These are phyloP conservation scores for Hericium erinaceus DNA, from an alignment of 768 basidiomycete species.

Conservation along the genomic window DNA sequence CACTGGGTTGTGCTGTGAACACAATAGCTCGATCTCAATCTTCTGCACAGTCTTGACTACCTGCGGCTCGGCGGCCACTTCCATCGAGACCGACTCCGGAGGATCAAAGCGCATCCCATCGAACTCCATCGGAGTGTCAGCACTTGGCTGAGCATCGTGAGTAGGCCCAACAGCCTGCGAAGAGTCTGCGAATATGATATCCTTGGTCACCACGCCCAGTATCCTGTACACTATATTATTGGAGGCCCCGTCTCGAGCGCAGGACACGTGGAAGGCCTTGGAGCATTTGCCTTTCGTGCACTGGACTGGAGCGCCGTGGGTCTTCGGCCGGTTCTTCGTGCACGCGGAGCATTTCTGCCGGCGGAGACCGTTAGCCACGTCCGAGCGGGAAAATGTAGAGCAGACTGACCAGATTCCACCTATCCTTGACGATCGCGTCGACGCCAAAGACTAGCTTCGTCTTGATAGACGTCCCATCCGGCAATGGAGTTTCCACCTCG, in stretches of 20 bases:
- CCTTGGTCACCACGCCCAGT: conserved; percentile 68
- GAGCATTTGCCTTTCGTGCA: conserved; percentile 93
- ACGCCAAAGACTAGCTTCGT: conserved; percentile 71
- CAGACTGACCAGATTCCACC: conserved; percentile 80
- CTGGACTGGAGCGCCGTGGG: conserved; percentile 79
- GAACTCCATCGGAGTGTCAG: conserved; percentile 23
- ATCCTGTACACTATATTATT: conserved; percentile 51
- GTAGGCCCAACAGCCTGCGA: conserved; percentile 9
- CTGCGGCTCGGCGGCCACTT: conserved; percentile 8
- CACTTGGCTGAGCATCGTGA: background rate
- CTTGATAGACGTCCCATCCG: conserved; percentile 26
- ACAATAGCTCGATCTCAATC: conserved; percentile 65
- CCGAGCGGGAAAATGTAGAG: background rate
- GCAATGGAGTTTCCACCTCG: conserved; percentile 35
- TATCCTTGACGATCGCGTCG: conserved; percentile 78
- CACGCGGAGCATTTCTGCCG: conserved; percentile 88
- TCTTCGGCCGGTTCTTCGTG: conserved; percentile 52
- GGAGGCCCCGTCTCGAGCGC: conserved; percentile 55
- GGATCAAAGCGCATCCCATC: conserved; percentile 11
- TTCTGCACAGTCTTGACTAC: conserved; percentile 68
- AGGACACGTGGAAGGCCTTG: conserved; percentile 89
- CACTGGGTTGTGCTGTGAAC: conserved; percentile 87
- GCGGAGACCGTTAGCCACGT: background rate
- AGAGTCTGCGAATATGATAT: conserved; percentile 57
- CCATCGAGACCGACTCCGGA: background rate